These are phyloP conservation scores for Salix exigua DNA, from an alignment of 345 rosid genomes.

Conservation along the genomic window DNA sequence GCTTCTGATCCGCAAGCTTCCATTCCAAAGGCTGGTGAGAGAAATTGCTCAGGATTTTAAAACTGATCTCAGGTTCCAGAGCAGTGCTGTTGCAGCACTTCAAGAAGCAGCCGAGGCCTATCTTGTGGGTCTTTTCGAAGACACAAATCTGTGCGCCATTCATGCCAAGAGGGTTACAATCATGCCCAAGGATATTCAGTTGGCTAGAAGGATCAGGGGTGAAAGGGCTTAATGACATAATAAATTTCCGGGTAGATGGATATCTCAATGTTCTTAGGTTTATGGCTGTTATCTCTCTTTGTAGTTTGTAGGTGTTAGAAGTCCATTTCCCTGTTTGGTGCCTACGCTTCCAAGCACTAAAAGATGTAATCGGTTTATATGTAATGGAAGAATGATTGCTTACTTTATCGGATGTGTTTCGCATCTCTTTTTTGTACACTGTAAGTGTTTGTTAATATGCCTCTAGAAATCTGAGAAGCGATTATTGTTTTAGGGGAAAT, in stretches of 20 bases:
- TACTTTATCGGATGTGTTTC: too few species aligned
- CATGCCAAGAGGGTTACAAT: slow-evolving; percentile 15
- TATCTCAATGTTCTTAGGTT: not conserved
- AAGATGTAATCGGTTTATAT: not conserved
- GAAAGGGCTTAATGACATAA: slow-evolving; percentile 7
- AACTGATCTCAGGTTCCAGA: slow-evolving; percentile 15
- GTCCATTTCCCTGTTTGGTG: not conserved
- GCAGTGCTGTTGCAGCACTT: slow-evolving; percentile 9
- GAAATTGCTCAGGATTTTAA: slow-evolving; percentile 25
- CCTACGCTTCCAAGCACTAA: not conserved
- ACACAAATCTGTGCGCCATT: slow-evolving; percentile 7
- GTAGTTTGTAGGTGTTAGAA: too few species aligned
- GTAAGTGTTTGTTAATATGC: too few species aligned
- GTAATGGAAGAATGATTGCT: not conserved
- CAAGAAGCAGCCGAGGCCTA: slow-evolving; percentile 15
- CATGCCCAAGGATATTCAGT: slow-evolving; percentile 19
- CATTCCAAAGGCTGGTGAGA: slow-evolving; percentile 15
- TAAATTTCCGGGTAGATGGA: too few species aligned
- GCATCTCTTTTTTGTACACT: too few species aligned
- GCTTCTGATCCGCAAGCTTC: slow-evolving; percentile 16
- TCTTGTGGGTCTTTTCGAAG: slow-evolving; percentile 10
- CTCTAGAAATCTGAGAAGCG: too few species aligned
- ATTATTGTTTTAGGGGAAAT: too few species aligned
- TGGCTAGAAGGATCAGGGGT: slow-evolving; percentile 12
- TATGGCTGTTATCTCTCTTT: not conserved